Percentiles rank a stretch among this genome's conserved stretches.
phyloP scores from a whole-genome alignment of 345 rosid genomes.

The Rhodamnia rubescens region DNA sequence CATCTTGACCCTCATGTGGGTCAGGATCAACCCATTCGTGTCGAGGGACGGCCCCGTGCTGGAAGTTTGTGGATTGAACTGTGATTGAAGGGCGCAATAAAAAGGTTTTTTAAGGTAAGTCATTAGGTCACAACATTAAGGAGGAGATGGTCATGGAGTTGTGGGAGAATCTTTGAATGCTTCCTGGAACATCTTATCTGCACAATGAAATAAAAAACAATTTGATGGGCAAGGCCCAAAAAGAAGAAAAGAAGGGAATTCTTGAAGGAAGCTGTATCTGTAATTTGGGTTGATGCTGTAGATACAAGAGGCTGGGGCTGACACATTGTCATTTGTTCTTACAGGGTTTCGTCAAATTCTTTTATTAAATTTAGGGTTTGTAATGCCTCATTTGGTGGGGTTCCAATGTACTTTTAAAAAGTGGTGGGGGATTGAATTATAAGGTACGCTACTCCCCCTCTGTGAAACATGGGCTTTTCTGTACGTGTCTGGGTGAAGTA shows the following conservation, averaged over 20 bases:
- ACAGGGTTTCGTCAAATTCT: slow-evolving; percentile 24
- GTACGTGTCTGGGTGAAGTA: neutral
- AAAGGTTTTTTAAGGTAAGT: neutral
- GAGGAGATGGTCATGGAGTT: slow-evolving; percentile 5
- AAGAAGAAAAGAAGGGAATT: neutral
- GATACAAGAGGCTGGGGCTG: slow-evolving; percentile 18
- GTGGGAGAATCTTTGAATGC: slow-evolving; percentile 2
- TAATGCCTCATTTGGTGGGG: neutral
- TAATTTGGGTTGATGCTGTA: slow-evolving; percentile 17
- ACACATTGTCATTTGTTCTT: slow-evolving; percentile 24
- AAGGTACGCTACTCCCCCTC: neutral
- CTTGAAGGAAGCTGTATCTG: slow-evolving; percentile 4
- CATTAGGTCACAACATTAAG: neutral
- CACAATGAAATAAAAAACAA: neutral
- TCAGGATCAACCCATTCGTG: slow-evolving; percentile 83
- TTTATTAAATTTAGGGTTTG: slow-evolving; percentile 17
- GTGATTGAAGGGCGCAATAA: slow-evolving; percentile 40
- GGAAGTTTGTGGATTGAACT: slow-evolving; percentile 84
- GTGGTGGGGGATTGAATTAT: neutral
- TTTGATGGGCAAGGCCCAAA: neutral
- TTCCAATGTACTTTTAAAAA: slow-evolving; percentile 6
- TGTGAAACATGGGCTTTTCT: neutral
- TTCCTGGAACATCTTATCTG: neutral
- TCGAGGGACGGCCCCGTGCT: slow-evolving; percentile 75
- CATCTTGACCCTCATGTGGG: slow-evolving; percentile 91